Base-by-base conservation (phyloP, 495 filamentous ascomycete genomes). In the Poronia punctata region DNA sequence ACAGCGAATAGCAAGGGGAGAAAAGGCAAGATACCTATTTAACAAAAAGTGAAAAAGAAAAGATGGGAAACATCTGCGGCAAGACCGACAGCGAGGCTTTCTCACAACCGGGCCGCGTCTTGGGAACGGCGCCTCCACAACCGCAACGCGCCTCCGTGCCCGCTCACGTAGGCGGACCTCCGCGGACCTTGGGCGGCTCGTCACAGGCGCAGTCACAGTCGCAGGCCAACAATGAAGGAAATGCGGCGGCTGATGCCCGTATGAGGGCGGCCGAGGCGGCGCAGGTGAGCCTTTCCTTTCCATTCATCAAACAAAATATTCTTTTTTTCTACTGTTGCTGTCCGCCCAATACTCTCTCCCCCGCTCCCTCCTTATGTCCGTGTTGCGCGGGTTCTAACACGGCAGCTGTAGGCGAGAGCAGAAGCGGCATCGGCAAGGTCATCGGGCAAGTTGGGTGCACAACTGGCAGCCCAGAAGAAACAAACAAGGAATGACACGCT, bases 31-130 rank as follows among this genome's bases (percentile, higher is more conserved):
- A 11, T 11, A 26, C 24, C 6, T 11, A 11, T 11, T 6, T 11
- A 26, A 6, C 31, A 8, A 16, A 2, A 16, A 2, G n/a, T 12
- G n/a, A 22, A 2, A 8, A 7, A 18, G 12, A 22, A 27, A 71
- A 29, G 40, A 87, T 89, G 84, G 84, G 84, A 28, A 84, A 81
- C 54, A 67, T 83, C 56, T 89, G 83, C 65, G 78, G 82, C 54
- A 79, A 81, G 52, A 64, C 71, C 27, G 65, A 74, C n/a, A 67
- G 72, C 45, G 68, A 78, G 35, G 59, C 67, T 38, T 85, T 83
- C 67, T 55, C 75, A 12, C 66, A 70, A 10, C 82, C 82, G 3
- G 82, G 81, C 40, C 80, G 83, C 11, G 71, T 72, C 10, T 72
- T 86, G 16, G 70, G 66, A 37, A 64, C 68, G n/a, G 61, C 71